Conservation (phyloP, 371 early-diverging fungal species). For the Nosema bombycis region DNA sequence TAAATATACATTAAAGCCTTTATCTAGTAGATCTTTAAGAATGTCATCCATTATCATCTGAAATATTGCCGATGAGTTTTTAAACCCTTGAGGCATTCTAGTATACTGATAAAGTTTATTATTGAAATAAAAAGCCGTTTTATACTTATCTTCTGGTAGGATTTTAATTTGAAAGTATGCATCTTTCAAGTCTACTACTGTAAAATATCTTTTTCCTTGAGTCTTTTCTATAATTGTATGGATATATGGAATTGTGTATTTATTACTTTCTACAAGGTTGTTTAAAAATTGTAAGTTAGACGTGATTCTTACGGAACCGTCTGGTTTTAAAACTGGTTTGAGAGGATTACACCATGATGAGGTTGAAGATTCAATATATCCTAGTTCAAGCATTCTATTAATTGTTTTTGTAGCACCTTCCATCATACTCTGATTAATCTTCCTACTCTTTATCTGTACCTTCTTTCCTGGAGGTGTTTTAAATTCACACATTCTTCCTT, state of each 20-base stretch:
- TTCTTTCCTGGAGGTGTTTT: neutral
- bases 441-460: neutral
- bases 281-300: constrained; percentile 39
- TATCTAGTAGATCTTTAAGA: constrained; percentile 19
- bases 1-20: constrained; percentile 25
- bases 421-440: neutral
- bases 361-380: constrained; percentile 29
- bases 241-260: constrained; percentile 39
- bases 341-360: constrained; percentile 33
- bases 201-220: constrained; percentile 47
- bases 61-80: constrained; percentile 46
- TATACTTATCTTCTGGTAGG: constrained; percentile 13
- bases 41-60: constrained; percentile 36
- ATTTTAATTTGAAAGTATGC: constrained; percentile 42
- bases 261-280: constrained; percentile 1
- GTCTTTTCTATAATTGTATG: constrained; percentile 22
- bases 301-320: constrained; percentile 35
- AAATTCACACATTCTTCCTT: neutral
- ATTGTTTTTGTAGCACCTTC: neutral
- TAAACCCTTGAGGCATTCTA: constrained; percentile 45
- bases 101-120: constrained; percentile 42
- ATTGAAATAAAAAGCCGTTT: constrained; percentile 49
- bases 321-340: constrained; percentile 19
- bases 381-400: neutral
- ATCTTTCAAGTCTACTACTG: constrained; percentile 52